Percentiles rank a stretch among this genome's conserved stretches.
These are phyloP conservation scores for Tuber aestivum DNA, from an alignment of 495 filamentous ascomycete species.

Conservation along the genomic window DNA sequence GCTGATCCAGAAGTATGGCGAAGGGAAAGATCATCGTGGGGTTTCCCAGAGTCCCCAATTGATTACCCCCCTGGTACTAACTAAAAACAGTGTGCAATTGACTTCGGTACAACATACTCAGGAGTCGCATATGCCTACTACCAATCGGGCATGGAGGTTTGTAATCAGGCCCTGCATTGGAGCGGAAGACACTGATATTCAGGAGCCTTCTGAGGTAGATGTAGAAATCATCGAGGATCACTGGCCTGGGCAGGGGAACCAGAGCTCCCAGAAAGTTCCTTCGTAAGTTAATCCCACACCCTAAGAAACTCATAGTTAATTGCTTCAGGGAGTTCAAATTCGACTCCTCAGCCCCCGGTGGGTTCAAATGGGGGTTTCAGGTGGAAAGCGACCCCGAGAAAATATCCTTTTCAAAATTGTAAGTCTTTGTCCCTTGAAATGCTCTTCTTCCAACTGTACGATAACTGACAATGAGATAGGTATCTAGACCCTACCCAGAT, in stretches of 20 bases:
- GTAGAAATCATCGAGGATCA: constrained; percentile 3
- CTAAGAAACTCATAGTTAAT: neutral
- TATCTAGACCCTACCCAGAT: neutral
- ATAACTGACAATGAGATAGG: neutral
- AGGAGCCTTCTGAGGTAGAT: neutral
- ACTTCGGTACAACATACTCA: constrained; percentile 29
- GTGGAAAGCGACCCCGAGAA: constrained; percentile 24
- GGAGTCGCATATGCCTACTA: constrained; percentile 13
- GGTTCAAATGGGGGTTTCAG: constrained; percentile 29
- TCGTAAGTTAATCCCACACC: neutral
- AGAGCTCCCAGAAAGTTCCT: neutral
- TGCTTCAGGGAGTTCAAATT: constrained; percentile 21
- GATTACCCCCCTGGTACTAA: neutral
- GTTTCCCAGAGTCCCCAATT: neutral
- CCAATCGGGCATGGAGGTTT: constrained; percentile 1
- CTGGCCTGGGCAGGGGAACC: neutral
- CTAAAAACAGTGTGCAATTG: constrained; percentile 10
- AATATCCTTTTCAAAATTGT: constrained; percentile 35
- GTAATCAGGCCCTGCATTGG: neutral
- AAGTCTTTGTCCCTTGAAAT: neutral
- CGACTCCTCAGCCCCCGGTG: constrained; percentile 18
- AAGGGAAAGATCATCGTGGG: constrained; percentile 1
- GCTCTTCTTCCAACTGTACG: neutral
- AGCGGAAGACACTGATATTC: neutral
- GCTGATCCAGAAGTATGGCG: neutral